Evolutionary conservation across 2,329 filamentous ascomycete species (phyloP).

Genomic region (Paracoccidioides lutzii): DNA sequence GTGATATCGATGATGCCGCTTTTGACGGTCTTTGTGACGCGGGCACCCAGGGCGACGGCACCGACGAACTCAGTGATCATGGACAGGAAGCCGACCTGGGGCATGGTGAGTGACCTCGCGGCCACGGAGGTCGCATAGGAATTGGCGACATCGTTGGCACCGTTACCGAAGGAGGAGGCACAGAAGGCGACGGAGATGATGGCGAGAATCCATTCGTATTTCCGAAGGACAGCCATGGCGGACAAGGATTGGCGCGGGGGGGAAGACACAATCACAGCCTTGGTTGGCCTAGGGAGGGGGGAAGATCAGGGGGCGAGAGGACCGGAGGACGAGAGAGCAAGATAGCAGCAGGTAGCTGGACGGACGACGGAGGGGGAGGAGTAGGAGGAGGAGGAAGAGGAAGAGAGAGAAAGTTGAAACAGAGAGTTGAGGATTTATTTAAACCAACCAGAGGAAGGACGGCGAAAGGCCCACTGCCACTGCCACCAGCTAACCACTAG

Average conservation of each 20-base stretch:
- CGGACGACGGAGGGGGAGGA: too few species aligned
- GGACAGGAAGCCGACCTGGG: constrained; percentile 38
- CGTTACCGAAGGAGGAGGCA: constrained; percentile 25
- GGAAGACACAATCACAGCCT: not conserved
- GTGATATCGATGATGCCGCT: constrained; percentile 31
- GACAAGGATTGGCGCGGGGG: not conserved
- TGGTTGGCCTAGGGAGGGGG: too few species aligned
- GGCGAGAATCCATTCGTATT: constrained; percentile 31
- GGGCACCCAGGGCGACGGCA: constrained; percentile 40
- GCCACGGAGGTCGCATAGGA: constrained; percentile 42
- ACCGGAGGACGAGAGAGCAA: too few species aligned
- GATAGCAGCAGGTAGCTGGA: too few species aligned
- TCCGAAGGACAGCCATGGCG: constrained; percentile 11
- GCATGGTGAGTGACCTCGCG: constrained; percentile 40
- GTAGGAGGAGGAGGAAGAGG: too few species aligned
- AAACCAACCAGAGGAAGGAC: too few species aligned
- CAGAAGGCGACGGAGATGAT: constrained; percentile 28
- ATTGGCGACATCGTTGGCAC: constrained; percentile 42
- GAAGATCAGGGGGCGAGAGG: too few species aligned
- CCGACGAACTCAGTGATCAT: constrained; percentile 40
- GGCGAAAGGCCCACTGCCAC: too few species aligned
- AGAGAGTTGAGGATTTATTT: too few species aligned
- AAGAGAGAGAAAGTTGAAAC: too few species aligned
- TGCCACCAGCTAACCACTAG: too few species aligned
- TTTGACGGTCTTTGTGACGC: constrained; percentile 33